These are phyloP conservation scores for Talaromyces piceae DNA, from an alignment of 2,329 filamentous ascomycete genomes.

Conservation along the genomic window DNA sequence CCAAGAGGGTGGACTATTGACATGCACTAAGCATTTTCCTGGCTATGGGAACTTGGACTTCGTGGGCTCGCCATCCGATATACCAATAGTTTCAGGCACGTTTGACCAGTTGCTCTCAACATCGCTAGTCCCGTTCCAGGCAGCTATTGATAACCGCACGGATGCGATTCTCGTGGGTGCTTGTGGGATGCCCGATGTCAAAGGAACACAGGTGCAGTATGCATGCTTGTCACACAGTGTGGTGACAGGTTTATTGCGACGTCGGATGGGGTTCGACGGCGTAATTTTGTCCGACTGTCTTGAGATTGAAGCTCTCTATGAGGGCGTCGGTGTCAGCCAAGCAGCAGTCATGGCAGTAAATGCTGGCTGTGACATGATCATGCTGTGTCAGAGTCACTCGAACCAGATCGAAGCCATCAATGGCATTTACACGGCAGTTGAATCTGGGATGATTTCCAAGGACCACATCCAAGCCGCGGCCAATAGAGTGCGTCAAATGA, in stretches of 20 bases:
- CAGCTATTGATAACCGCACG: conserved; percentile 7
- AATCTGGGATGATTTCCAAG: conserved; percentile 7
- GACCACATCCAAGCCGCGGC: conserved; percentile 4
- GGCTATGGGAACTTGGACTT: conserved; percentile 11
- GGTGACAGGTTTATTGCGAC: conserved; percentile 7
- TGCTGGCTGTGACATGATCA: conserved; percentile 10
- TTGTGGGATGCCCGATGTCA: conserved; percentile 11
- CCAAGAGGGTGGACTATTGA: conserved; percentile 6
- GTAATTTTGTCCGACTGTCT: conserved; percentile 9
- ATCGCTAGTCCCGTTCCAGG: conserved; percentile 8
- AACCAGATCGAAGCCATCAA: conserved; percentile 10
- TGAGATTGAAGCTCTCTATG: conserved; percentile 10
- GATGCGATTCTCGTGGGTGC: conserved; percentile 8
- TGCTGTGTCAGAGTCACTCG: conserved; percentile 10
- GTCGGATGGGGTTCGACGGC: conserved; percentile 9
- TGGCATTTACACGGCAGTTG: conserved; percentile 7
- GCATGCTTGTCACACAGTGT: conserved; percentile 8
- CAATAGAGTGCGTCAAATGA: conserved; percentile 9
- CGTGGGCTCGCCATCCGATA: conserved; percentile 8
- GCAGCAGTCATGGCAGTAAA: conserved; percentile 11
- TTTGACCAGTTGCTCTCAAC: conserved; percentile 10
- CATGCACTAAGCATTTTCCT: conserved; percentile 10
- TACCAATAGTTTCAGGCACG: conserved; percentile 9
- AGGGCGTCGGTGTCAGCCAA: conserved; percentile 10
- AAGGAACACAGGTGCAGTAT: conserved; percentile 6